Conservation (phyloP, 2,329 filamentous ascomycete genomes). For the Colletotrichum plurivorum region DNA sequence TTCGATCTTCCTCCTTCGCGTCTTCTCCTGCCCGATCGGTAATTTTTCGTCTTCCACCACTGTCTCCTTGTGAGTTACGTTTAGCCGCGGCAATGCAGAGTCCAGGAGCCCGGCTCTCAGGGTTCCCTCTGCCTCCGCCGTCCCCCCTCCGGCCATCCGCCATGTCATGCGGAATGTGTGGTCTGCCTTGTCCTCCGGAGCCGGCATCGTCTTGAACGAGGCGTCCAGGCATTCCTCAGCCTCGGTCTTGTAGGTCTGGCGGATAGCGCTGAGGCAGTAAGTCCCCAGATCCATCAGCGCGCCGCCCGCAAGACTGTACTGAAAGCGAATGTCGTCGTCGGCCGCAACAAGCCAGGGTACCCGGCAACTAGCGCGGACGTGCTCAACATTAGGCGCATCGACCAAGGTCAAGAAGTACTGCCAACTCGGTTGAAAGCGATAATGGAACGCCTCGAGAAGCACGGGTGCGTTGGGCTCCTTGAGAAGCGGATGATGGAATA, state of each 20-base stretch:
- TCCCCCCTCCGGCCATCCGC: constrained; percentile 55
- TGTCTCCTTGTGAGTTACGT: constrained; percentile 42
- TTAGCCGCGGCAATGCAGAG: constrained; percentile 41
- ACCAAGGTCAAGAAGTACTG: constrained; percentile 56
- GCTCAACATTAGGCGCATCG: constrained; percentile 53
- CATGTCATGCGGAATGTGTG: constrained; percentile 52
- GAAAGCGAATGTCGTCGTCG: constrained; percentile 59
- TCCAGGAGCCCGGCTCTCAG: constrained; percentile 41
- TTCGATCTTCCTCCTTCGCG: constrained; percentile 46
- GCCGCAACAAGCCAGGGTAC: constrained; percentile 49
- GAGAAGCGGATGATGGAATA: constrained; percentile 58
- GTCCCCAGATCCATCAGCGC: constrained; percentile 57
- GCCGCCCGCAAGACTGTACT: constrained; percentile 59
- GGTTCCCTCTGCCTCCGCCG: constrained; percentile 49
- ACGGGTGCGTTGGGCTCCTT: constrained; percentile 54
- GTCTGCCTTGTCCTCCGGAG: constrained; percentile 51
- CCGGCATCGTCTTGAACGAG: constrained; percentile 45
- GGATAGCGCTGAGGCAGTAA: constrained; percentile 56
- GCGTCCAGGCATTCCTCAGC: constrained; percentile 55
- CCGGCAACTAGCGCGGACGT: constrained; percentile 48
- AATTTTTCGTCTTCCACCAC: constrained; percentile 38
- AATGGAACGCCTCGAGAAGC: constrained; percentile 68
- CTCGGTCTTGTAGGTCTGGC: constrained; percentile 55
- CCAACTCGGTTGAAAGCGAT: constrained; percentile 65
- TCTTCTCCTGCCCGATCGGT: constrained; percentile 43